These are phyloP conservation scores for Senna siamea DNA, from an alignment of 306 rosid species.

Conservation along the genomic window DNA sequence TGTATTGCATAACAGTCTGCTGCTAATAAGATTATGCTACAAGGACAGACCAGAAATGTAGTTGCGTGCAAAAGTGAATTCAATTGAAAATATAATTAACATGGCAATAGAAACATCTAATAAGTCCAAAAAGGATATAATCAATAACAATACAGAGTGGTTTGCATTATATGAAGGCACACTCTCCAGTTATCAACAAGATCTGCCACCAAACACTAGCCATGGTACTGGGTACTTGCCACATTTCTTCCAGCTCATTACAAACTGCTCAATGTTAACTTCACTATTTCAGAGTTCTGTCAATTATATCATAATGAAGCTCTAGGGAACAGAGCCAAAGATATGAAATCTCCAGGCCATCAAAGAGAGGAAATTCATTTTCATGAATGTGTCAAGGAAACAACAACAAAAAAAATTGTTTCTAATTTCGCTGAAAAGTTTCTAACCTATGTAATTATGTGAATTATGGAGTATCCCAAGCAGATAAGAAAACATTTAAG, in stretches of 20 bases:
- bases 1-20: conserved; percentile 18
- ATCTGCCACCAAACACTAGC: conserved; percentile 7
- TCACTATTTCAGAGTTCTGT: conserved; percentile 17
- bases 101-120: neutral
- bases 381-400: neutral
- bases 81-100: neutral
- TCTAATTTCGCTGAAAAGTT: neutral
- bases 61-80: neutral
- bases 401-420: neutral
- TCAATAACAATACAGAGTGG: neutral
- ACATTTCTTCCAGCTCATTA: conserved; percentile 7
- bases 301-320: conserved; percentile 11
- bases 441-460: conserved; percentile 3
- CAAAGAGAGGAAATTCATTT: conserved; percentile 8
- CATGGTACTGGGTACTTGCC: conserved; percentile 3
- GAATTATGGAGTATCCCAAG: neutral
- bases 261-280: conserved; percentile 16
- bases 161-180: neutral
- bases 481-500: neutral
- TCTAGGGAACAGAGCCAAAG: neutral
- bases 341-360: conserved; percentile 12
- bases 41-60: conserved; percentile 20
- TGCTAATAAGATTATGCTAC: conserved; percentile 9
- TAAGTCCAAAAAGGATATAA: neutral
- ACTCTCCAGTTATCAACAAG: conserved; percentile 19